Conservation (phyloP, 2,329 filamentous ascomycete species). For the Herpotrichia juniperi region DNA sequence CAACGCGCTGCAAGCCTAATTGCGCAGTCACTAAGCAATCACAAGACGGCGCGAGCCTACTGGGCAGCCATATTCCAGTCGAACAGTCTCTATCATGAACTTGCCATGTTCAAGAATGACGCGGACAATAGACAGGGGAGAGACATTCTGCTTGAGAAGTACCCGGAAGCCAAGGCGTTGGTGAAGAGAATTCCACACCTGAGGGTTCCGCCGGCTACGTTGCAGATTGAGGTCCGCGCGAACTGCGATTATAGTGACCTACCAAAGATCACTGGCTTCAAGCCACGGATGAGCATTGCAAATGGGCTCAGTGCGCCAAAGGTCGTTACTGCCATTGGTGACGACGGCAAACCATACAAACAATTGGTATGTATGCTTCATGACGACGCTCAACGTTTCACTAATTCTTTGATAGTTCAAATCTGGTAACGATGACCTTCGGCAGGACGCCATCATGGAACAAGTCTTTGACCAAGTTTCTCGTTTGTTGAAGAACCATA, state of each 20-base stretch:
- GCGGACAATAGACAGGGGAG: conserved; percentile 71
- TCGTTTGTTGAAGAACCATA: conserved; percentile 83
- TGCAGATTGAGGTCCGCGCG: conserved; percentile 77
- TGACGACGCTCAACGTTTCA: not conserved
- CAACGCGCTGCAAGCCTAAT: conserved; percentile 75
- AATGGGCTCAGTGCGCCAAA: conserved; percentile 92
- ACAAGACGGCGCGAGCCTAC: conserved; percentile 59
- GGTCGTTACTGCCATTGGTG: conserved; percentile 81
- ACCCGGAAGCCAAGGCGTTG: conserved; percentile 67
- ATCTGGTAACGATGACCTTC: conserved; percentile 92
- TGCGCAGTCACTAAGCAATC: conserved; percentile 63
- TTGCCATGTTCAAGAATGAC: conserved; percentile 70
- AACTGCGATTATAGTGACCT: conserved; percentile 78
- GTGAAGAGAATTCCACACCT: conserved; percentile 67
- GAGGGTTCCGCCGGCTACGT: conserved; percentile 84
- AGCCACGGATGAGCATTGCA: conserved; percentile 80
- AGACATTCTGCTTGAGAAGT: conserved; percentile 68
- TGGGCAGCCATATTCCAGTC: conserved; percentile 78
- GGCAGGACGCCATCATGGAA: conserved; percentile 98
- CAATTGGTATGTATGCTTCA: conserved; percentile 67
- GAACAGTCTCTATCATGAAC: conserved; percentile 67
- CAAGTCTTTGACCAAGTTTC: conserved; percentile 98
- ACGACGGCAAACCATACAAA: conserved; percentile 80
- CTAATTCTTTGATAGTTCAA: conserved; percentile 67
- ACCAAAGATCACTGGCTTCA: conserved; percentile 75